Percentiles rank a stretch among this genome's conserved stretches.
Conservation (phyloP, 129 eudicot genomes). For the Pseudognaphalium luteoalbum region DNA sequence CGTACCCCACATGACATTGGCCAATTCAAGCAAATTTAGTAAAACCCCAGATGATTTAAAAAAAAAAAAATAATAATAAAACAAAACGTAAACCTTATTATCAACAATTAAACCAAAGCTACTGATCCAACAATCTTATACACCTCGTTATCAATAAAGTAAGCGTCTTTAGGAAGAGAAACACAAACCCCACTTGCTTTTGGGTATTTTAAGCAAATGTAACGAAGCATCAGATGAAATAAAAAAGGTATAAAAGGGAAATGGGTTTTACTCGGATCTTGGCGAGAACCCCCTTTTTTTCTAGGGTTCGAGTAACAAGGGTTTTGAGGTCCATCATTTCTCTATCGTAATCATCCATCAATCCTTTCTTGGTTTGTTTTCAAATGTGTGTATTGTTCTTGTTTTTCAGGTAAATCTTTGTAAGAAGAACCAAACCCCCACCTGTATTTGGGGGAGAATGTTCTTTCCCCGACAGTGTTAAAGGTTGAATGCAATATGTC, state of each 20-base stretch:
- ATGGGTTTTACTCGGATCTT: slow-evolving; percentile 74
- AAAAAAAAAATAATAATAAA: neutral
- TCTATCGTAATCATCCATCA: slow-evolving; percentile 87
- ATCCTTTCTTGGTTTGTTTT: neutral
- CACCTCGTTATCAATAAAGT: slow-evolving; percentile 3
- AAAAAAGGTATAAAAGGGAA: neutral
- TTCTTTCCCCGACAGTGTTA: neutral
- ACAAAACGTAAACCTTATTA: neutral
- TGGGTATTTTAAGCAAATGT: slow-evolving; percentile 2
- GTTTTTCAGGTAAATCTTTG: slow-evolving; percentile 6
- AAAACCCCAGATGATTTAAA: neutral
- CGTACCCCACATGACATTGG: neutral
- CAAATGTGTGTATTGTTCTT: slow-evolving; percentile 16
- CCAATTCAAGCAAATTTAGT: neutral
- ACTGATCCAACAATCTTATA: slow-evolving; percentile 10
- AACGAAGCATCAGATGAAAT: slow-evolving; percentile 8
- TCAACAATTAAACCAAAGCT: neutral
- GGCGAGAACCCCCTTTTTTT: slow-evolving; percentile 93
- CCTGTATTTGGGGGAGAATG: slow-evolving; percentile 1
- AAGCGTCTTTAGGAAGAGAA: slow-evolving; percentile 1
- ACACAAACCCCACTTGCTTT: slow-evolving; percentile 5
- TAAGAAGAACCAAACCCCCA: neutral
- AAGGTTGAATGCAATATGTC: neutral
- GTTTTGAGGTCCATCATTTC: slow-evolving; percentile 98
- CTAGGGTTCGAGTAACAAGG: slow-evolving; percentile 90